These are phyloP conservation scores for Blepharisma stoltei DNA, from an alignment of 73 alveolate genomes.

Conservation along the genomic window DNA sequence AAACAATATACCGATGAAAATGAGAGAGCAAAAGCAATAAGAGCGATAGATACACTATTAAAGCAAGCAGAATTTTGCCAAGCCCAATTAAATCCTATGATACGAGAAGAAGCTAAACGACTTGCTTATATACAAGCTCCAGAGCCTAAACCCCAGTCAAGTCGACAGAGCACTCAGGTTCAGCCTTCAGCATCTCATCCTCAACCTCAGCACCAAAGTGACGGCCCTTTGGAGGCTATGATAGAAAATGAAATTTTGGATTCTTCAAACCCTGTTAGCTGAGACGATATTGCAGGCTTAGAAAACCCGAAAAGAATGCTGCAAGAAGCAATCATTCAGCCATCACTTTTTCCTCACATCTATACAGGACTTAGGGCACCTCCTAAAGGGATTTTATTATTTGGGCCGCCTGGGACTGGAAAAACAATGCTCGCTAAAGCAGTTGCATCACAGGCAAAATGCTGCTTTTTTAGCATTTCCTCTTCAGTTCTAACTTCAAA, in stretches of 20 bases:
- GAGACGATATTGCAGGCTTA: conserved; percentile 88
- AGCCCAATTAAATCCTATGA: conserved; percentile 3
- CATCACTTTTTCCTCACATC: conserved; percentile 81
- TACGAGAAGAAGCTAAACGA: neutral
- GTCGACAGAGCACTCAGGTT: neutral
- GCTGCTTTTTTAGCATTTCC: conserved; percentile 87
- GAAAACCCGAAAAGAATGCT: conserved; percentile 79
- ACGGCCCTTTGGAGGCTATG: neutral
- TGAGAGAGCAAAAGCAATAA: neutral
- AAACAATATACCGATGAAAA: neutral
- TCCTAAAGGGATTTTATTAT: conserved; percentile 92
- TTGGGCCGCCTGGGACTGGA: conserved; percentile 96
- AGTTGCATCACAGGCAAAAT: conserved; percentile 71
- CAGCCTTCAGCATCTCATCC: neutral
- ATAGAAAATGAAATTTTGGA: conserved; percentile 75
- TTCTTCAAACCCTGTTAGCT: conserved; percentile 70
- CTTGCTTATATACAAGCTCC: neutral
- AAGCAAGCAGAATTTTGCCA: conserved; percentile 14
- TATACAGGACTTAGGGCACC: conserved; percentile 92
- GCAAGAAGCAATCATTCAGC: conserved; percentile 85
- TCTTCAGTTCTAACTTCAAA: conserved; percentile 81
- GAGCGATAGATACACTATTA: neutral
- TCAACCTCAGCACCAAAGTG: neutral
- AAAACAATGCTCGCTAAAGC: conserved; percentile 97
- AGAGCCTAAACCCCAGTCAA: conserved; percentile 7